Base-by-base conservation (phyloP, 371 early-diverging fungal genomes). In the Mucor ambiguus region DNA sequence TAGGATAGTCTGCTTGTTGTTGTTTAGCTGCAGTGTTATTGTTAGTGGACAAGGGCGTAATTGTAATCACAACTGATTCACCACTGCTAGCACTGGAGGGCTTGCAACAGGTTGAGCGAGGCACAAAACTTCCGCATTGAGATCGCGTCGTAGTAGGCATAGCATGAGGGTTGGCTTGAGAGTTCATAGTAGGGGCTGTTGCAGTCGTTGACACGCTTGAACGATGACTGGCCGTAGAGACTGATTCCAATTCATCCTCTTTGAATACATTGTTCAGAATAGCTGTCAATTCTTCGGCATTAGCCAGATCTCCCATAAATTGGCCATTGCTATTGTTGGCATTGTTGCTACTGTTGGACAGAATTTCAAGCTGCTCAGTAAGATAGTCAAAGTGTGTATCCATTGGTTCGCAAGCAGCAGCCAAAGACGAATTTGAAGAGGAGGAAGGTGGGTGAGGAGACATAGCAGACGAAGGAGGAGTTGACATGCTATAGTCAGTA, bases 51-150 rank as follows among this genome's bases (percentile, higher is more conserved):
- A 81, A 63, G 20, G 82, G 82, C 3, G 82, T 78, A 30, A 82
- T 82, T 24, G 80, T 82, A 26, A 82, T 76, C 30, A 79, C 75
- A 4, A 82, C 79, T 2, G 82, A 82, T 67, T 82, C 82, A 10
- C 72, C 75, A 22, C 37, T 63, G 2, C 52, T 30, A 22, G 60
- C 20, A 24, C 56, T 44, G 28, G 43, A 29, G 4, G 70, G 61
- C 29, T 61, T 49, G 33, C 64, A 66, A 52, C 72, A 72, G 30
- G 35, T 65, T 18, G 60, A 46, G 41, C 64, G 68, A 54, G 73
- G 73, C 6, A 60, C 66, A 63, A 70, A 72, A 54, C 78, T 73
- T 38, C 78, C 72, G 38, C 78, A 74, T 20, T 68, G 70, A 30
- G 63, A 68, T 6, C 44, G 43, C 14, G 44, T 41, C 20, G 48